Evolutionary conservation across 2,329 filamentous ascomycete genomes (phyloP), one percentile per base, ranked within the genome.

Genomic region (Thelonectria olida): DNA sequence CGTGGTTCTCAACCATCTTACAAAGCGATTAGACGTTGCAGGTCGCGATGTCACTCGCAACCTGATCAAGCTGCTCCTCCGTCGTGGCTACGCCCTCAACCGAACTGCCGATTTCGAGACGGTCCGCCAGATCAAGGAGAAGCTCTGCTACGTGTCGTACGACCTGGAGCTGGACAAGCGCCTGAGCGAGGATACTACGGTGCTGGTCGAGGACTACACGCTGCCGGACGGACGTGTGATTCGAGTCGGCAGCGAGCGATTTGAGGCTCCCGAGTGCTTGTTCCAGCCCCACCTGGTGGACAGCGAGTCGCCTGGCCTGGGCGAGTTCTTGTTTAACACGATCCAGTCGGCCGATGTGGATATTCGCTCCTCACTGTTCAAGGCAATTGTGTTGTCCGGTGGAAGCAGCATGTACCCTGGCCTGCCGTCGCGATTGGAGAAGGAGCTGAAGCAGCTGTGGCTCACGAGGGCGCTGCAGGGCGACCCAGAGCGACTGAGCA

Each of bases 391-490:
- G 62, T 86, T 99, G 55, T 97, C 93, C 41, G 96, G 96, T 68
- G 96, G 96, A 69, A 96, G 92, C 84, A 97, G 92, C 88, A 99
- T 99, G 96, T 99, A 99, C 79, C 96, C 96, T 0, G 96, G 96
- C 62, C 85, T 99, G 68, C 96, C 96, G 5, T 97, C 93, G 63
- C 88, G 96, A 66, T 81, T 99, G 79, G 96, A 99, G 82, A 99
- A 99, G 86, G 96, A 99, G 80, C 82, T 99, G 72, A 99, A 99
- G 85, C 96, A 99, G 83, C 82, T 99, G 72, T 99, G 96, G 96
- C 87, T 99, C 67, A 97, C 95, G 55, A 90, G 91, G 67, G 93
- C 97, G 42, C 83, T 99, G 70, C 87, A 90, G 61, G 94, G 95
- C 61, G 93, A 99, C 79, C 95, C 96, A 1, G 95, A 98, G 81